Percentiles rank a stretch among this genome's conserved stretches.
Evolutionary conservation across 805 yeast species (phyloP).

Genomic region (Saturnispora ahearnii): DNA sequence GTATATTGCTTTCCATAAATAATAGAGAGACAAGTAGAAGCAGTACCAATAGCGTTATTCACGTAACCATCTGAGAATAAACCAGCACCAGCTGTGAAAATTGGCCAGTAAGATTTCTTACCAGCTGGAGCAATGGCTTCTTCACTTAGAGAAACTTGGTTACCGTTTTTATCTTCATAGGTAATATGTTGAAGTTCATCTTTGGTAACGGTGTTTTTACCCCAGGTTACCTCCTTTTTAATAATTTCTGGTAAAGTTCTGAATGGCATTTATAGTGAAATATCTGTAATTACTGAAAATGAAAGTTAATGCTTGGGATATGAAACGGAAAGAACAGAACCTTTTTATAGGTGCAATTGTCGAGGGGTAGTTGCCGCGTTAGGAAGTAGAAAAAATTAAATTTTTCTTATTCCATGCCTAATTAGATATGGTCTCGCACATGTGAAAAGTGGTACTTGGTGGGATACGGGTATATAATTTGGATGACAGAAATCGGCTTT

Average conservation of each 20-base stretch:
- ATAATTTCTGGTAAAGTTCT: slow-evolving; percentile 10
- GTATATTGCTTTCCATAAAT: slow-evolving; percentile 60
- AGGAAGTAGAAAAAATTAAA: background rate
- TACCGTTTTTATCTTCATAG: slow-evolving; percentile 18
- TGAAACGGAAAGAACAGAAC: background rate
- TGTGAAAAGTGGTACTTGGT: background rate
- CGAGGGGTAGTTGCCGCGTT: background rate
- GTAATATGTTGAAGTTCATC: slow-evolving; percentile 17
- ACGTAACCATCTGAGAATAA: slow-evolving; percentile 90
- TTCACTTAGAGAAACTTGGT: slow-evolving; percentile 17
- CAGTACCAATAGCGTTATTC: slow-evolving; percentile 76
- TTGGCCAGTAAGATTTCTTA: slow-evolving; percentile 43
- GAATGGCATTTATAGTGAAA: slow-evolving; percentile 9
- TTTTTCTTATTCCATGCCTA: background rate
- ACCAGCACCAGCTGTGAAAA: slow-evolving; percentile 84
- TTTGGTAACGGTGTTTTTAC: slow-evolving; percentile 13
- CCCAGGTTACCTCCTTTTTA: slow-evolving; percentile 23
- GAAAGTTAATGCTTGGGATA: no score
- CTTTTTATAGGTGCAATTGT: background rate
- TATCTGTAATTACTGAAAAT: no score
- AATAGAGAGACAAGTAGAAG: slow-evolving; percentile 54
- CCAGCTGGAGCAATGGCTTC: slow-evolving; percentile 20
- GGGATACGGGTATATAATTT: background rate
- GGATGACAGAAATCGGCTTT: background rate
- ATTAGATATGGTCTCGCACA: background rate